phyloP scores from a whole-genome alignment of 371 early-diverging fungal species.

The Mitosporidium daphniae region DNA sequence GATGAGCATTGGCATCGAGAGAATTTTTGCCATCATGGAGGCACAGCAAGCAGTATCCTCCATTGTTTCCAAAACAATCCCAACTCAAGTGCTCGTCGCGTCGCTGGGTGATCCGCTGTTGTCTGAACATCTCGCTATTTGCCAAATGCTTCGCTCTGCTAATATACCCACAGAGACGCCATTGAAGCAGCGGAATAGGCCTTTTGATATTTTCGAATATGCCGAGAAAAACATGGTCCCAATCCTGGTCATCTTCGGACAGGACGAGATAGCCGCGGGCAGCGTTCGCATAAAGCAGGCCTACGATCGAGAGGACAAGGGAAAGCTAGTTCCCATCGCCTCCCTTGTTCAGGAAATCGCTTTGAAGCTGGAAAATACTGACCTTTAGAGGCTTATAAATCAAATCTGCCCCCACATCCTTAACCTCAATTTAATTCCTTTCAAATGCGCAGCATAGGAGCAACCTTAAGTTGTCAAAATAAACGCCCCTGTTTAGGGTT shows the following conservation, averaged over 20 bases:
- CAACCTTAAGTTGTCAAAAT: no score
- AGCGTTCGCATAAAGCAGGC: conserved; percentile 47
- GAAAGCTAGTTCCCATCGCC: no score
- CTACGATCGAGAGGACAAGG: no score
- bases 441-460: no score
- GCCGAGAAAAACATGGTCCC: conserved; percentile 36
- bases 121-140: conserved; percentile 53
- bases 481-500: no score
- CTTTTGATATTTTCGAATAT: conserved; percentile 28
- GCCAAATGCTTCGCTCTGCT: conserved; percentile 44
- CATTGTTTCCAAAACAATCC: conserved; percentile 9
- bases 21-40: conserved; percentile 51
- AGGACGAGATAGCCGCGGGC: conserved; percentile 32
- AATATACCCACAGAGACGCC: conserved; percentile 52
- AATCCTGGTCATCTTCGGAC: conserved; percentile 42
- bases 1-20: conserved; percentile 75
- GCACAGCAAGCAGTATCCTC: no score
- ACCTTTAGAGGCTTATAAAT: no score
- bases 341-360: no score
- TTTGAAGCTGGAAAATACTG: no score
- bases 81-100: conserved; percentile 49
- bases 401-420: no score
- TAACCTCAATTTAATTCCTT: no score
- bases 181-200: conserved; percentile 55
- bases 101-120: conserved; percentile 44